These are phyloP conservation scores for Phytopythium mirpurense DNA, from an alignment of 352 stramenopile species.

Conservation along the genomic window DNA sequence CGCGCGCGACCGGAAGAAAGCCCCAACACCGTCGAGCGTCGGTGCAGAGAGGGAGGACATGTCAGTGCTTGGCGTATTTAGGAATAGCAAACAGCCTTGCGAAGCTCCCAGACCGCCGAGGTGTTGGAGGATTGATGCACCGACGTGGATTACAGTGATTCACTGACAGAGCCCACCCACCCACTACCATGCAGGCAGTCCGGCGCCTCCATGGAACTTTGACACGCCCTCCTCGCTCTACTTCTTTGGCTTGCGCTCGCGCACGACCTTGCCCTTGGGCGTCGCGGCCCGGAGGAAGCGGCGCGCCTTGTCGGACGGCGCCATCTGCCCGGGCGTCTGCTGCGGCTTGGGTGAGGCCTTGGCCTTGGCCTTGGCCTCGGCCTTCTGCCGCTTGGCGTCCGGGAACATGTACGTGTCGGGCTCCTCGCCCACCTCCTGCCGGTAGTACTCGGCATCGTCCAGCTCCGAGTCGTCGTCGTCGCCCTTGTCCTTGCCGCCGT, in stretches of 20 bases:
- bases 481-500: conserved; percentile 30
- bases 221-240: conserved; percentile 8
- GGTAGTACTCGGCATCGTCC: conserved; percentile 80
- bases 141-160: no score
- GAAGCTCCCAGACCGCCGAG: no score
- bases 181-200: no score
- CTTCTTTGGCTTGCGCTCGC: conserved; percentile 49
- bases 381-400: conserved; percentile 52
- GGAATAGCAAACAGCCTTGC: conserved; percentile 2
- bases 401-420: conserved; percentile 79
- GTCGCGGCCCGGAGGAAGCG: conserved; percentile 38
- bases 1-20: no score
- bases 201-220: no score
- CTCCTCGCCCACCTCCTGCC: conserved; percentile 77
- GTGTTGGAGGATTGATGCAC: no score
- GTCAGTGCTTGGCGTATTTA: conserved; percentile 2
- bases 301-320: conserved; percentile 57
- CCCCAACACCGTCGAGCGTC: no score
- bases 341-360: conserved; percentile 9
- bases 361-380: conserved; percentile 14
- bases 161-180: background rate
- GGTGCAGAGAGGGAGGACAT: no score
- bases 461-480: conserved; percentile 55
- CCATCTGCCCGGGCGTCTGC: conserved; percentile 57
- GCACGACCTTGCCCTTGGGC: conserved; percentile 56